Evolutionary conservation across 2,329 filamentous ascomycete genomes (phyloP).

Genomic region (Tolypocladium cylindrosporum): DNA sequence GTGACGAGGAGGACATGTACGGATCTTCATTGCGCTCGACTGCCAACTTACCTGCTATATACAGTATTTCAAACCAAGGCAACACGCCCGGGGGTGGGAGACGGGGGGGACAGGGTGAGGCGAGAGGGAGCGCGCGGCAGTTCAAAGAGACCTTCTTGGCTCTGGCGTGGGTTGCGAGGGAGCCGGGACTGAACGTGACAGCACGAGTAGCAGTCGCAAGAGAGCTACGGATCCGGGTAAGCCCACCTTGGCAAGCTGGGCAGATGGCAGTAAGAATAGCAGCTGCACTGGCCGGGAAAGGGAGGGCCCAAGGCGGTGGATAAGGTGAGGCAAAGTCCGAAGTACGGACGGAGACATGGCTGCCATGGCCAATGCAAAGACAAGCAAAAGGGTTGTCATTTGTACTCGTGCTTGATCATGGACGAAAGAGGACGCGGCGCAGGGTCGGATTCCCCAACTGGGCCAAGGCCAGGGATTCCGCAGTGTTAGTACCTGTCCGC

Average conservation of each 20-base stretch:
- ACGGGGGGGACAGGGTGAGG: background rate
- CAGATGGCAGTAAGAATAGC: background rate
- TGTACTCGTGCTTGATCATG: background rate
- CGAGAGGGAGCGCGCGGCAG: background rate
- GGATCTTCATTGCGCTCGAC: background rate
- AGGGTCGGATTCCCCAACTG: background rate
- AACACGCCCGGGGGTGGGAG: background rate
- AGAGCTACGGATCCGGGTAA: background rate
- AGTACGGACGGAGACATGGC: background rate
- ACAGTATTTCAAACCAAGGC: background rate
- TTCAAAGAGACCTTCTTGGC: background rate
- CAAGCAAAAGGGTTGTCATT: background rate
- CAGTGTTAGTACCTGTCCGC: background rate
- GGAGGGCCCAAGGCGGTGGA: background rate
- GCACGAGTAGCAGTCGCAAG: background rate
- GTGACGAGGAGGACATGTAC: background rate
- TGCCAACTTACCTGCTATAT: background rate
- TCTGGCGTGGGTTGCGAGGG: background rate
- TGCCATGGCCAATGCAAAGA: background rate
- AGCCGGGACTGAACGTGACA: background rate
- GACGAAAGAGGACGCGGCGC: background rate
- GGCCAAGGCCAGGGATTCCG: background rate
- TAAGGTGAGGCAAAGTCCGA: background rate
- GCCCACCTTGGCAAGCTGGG: background rate
- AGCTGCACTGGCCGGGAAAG: background rate